Base-by-base conservation (phyloP, 441 rosid genomes). In the Arabidopsis hybrid region DNA sequence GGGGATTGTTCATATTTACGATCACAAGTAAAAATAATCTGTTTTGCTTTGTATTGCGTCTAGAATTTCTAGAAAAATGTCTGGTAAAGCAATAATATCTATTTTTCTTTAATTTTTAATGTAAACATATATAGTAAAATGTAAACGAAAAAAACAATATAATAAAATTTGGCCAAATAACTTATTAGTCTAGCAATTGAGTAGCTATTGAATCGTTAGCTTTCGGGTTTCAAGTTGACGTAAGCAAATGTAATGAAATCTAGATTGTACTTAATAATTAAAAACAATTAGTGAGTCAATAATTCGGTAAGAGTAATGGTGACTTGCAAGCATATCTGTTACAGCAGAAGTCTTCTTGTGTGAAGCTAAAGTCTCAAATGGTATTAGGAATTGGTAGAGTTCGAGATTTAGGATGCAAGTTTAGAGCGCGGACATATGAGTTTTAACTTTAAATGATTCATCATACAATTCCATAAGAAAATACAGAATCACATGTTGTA, bases 341-440 rank as follows among this genome's bases (percentile, higher is more conserved):
- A 51, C 60, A 65, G 50, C 53, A 64, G 6, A 83, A 83, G 82
- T 81, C 73, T 68, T 53, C 13, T 84, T 82, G 91, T 77, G 87
- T 90, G 43, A 88, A 83, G 92, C 65, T 76, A 85, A 86, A 86
- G 91, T 75, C 42, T 81, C 45, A 1, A 26, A 56, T 45, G 40
- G 10, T 21, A 21, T 21, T 21, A 21, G 26, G 26, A 21, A 18
- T 18, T 18, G 21, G 1, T 18, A 18, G 21, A 21, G 26, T 21
- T 21, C 3, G 26, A 21, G 26, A 21, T 21, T 21, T 21, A 21
- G 26, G 26, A 21, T 21, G 26, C 26, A 21, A 21, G 26, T 21
- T 21, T 21, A 21, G 26, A 21, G 26, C 26, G 26, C 26, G 0
- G 26, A 21, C 2, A 2, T 21, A 21, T 21, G 26, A 21, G 26